Evolutionary conservation across 2,329 filamentous ascomycete genomes (phyloP), one percentile per base, ranked within the genome.

Genomic region (Helicocarpus griseus): DNA sequence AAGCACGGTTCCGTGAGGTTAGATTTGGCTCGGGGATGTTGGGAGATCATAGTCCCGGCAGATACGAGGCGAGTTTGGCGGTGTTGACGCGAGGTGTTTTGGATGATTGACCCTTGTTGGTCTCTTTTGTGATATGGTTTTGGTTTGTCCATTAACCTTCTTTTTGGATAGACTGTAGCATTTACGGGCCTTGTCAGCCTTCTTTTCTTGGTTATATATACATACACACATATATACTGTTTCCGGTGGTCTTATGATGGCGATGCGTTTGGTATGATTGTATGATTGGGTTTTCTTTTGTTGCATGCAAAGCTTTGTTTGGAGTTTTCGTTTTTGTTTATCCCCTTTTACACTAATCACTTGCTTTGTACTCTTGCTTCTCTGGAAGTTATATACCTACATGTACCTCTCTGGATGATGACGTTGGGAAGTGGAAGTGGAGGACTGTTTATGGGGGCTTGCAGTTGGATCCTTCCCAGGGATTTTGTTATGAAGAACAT

Each of bases 11-110:
- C 64, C 74, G 79, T 26, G 86, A 89, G 68, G 71, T 89, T 39
- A 73, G 77, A 40, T 89, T 90, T 63, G 83, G 82, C 4, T 79
- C 81, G 22, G 82, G 83, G 44, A 87, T 89, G 83, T 71, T 90
- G 66, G 76, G 80, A 53, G 86, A 90, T 63, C 86, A 90, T 63
- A 87, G 80, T 57, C 86, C 86, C 2, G 84, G 80, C 24, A 75
- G 81, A 57, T 90, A 90, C 62, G 86, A 89, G 66, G 77, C 80
- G 53, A 82, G 80, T 53, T 66, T 90, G 58, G 78, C 80, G 52
- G 79, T 80, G 54, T 69, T 89, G 63, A 68, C 69, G 53, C 60
- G 69, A 63, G 70, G 67, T 56, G 66, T 70, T 66, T 60, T 72
- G 58, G 72, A 69, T 61, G 67, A 66, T 60, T 70, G 58, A 64